Conservation (phyloP, 768 basidiomycete species). For the Piloderma croceum region DNA sequence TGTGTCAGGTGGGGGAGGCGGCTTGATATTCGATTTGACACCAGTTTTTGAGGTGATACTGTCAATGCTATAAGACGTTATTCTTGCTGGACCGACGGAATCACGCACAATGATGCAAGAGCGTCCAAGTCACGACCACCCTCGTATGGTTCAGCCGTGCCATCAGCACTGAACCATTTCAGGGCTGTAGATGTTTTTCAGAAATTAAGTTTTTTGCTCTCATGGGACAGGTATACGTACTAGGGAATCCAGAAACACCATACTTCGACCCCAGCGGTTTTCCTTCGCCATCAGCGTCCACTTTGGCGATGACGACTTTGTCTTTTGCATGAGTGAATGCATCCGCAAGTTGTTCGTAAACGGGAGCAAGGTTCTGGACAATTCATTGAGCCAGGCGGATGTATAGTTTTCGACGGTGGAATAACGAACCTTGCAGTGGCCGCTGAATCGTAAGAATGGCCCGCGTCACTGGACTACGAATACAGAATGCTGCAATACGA, state of each 20-base stretch:
- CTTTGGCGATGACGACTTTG: constrained; percentile 85
- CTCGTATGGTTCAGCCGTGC: constrained; percentile 62
- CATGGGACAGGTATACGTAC: constrained; percentile 41
- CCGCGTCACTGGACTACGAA: background rate
- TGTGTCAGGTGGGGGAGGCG: constrained; percentile 71
- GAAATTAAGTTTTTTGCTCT: background rate
- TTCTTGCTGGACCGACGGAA: background rate
- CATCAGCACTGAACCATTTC: constrained; percentile 83
- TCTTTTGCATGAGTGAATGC: constrained; percentile 75
- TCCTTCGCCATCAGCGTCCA: constrained; percentile 88
- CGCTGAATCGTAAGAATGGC: constrained; percentile 38
- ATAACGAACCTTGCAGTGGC: constrained; percentile 74
- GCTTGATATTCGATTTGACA: constrained; percentile 83
- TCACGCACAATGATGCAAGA: constrained; percentile 66
- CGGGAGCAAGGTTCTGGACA: constrained; percentile 75
- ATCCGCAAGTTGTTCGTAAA: constrained; percentile 84
- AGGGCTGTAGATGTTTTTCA: constrained; percentile 46
- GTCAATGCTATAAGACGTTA: background rate
- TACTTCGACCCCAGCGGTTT: constrained; percentile 71
- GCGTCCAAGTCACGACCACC: constrained; percentile 78
- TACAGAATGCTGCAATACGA: constrained; percentile 6
- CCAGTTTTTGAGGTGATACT: constrained; percentile 74
- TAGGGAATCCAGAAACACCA: constrained; percentile 81
- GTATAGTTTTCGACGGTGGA: background rate
- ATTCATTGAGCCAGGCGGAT: constrained; percentile 5